phyloP scores from a whole-genome alignment of 495 filamentous ascomycete species.

The Cudoniella acicularis region DNA sequence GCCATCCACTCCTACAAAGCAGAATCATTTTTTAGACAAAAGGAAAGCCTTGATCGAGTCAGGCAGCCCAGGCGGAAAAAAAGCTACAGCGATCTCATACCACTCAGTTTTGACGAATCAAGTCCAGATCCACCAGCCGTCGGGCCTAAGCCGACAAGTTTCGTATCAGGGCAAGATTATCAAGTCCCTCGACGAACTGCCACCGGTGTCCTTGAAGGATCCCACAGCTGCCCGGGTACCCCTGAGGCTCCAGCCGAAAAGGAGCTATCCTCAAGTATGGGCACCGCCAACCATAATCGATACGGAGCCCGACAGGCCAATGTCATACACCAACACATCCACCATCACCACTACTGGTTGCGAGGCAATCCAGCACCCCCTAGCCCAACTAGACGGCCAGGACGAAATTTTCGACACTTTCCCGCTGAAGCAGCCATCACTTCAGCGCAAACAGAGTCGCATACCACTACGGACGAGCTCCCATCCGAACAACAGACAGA shows the following conservation, averaged over 20 bases:
- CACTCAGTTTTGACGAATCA: constrained; percentile 30
- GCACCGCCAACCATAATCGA: constrained; percentile 8
- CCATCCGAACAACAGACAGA: constrained; percentile 8
- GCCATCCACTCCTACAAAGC: constrained; percentile 2
- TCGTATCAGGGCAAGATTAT: constrained; percentile 16
- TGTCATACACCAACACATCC: constrained; percentile 46
- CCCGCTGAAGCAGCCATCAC: background rate
- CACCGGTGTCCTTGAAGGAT: constrained; percentile 24
- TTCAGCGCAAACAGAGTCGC: background rate
- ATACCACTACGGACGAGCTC: constrained; percentile 10
- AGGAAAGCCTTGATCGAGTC: background rate
- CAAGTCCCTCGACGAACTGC: constrained; percentile 21
- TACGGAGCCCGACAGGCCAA: constrained; percentile 8
- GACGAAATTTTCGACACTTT: constrained; percentile 1
- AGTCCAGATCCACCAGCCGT: constrained; percentile 19
- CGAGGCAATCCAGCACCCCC: constrained; percentile 28
- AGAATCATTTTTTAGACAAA: constrained; percentile 21
- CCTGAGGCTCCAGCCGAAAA: constrained; percentile 14
- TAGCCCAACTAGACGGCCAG: constrained; percentile 6
- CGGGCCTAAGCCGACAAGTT: constrained; percentile 19
- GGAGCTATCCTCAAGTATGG: constrained; percentile 6
- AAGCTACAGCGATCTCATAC: constrained; percentile 32
- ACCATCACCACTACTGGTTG: constrained; percentile 56
- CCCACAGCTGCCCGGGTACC: constrained; percentile 20
- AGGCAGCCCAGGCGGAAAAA: constrained; percentile 3